Evolutionary conservation across 352 stramenopile species (phyloP), one percentile per base, ranked within the genome.

Genomic region (Globisporangium paddicum): DNA sequence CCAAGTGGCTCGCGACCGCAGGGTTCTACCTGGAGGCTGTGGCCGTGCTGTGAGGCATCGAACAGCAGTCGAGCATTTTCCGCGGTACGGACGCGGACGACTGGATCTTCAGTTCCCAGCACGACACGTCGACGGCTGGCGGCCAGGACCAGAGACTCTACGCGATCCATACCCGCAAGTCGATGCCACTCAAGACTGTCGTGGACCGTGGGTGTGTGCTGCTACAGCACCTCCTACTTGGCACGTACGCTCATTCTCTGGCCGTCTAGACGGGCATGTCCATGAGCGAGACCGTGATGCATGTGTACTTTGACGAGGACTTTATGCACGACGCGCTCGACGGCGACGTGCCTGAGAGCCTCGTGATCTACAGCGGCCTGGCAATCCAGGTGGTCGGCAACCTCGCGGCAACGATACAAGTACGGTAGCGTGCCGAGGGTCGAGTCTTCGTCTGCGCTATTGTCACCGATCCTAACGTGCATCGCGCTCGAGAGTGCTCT

Each of bases 241-340:
- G 3, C 32, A 5, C 52, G 52, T n/a, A 58, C 51, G 25, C 23
- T 58, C 25, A 25, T 46, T 23, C 26, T 58, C 23, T 58, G 52
- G 52, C 30, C 19, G 37, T 58, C 13, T 58, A 37, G 52, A 37
- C 38, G 23, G 28, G 38, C 25, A 41, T 38, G 19, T 23, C 52
- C 26, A 25, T 59, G 35, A 50, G 21, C 16, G 34, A 47, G 21
- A 35, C 7, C 7, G 52, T 38, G 5, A 47, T 28, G 3, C 18
- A 28, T 8, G 25, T 59, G 14, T 59, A 59, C 26, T 35, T 59
- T 16, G 25, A 18, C 14, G 49, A 55, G 7, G 28, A 44, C 48
- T 55, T 55, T 11, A 1, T 55, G n/a, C 9, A 16, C 7, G 11
- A 38, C 3, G 14, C 23, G 28, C 11, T 28, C 7, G 18, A 44